These are phyloP conservation scores for Myxozyma nipponensis DNA, from an alignment of 805 yeast species.

Conservation along the genomic window DNA sequence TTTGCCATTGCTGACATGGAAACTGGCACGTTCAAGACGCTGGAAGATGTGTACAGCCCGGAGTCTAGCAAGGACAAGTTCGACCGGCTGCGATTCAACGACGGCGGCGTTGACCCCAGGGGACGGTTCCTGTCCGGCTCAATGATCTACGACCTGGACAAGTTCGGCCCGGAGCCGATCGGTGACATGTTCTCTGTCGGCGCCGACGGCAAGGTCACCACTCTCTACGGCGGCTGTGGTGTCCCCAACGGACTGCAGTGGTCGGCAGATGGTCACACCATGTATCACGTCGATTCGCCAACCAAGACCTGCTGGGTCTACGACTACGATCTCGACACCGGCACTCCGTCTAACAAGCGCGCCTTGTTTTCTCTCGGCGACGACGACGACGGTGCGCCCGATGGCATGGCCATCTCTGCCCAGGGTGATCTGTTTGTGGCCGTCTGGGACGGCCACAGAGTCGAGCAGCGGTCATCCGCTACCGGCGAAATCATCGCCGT, in stretches of 20 bases:
- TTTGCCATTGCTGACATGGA: constrained; percentile 42
- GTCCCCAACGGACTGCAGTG: constrained; percentile 76
- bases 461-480: constrained; percentile 49
- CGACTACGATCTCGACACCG: constrained; percentile 42
- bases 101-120: constrained; percentile 72
- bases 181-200: constrained; percentile 54
- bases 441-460: constrained; percentile 57
- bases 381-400: constrained; percentile 54
- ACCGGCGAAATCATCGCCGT: constrained; percentile 51
- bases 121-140: constrained; percentile 81
- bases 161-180: constrained; percentile 38
- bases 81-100: constrained; percentile 60
- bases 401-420: constrained; percentile 64
- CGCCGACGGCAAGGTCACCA: constrained; percentile 33
- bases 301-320: constrained; percentile 47
- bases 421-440: constrained; percentile 59
- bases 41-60: constrained; percentile 18
- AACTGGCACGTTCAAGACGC: constrained; percentile 7
- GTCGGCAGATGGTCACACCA: constrained; percentile 40
- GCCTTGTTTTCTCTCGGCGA: constrained; percentile 43
- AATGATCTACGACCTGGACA: constrained; percentile 50
- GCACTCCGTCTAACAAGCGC: constrained; percentile 40
- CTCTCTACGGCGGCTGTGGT: constrained; percentile 41
- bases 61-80: constrained; percentile 36
- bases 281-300: constrained; percentile 55